A percentile compares a stretch with the other conserved stretches of the same genome.
Evolutionary conservation across 495 filamentous ascomycete genomes (phyloP).

Genomic region (Pseudoneurospora amorphoporcata): DNA sequence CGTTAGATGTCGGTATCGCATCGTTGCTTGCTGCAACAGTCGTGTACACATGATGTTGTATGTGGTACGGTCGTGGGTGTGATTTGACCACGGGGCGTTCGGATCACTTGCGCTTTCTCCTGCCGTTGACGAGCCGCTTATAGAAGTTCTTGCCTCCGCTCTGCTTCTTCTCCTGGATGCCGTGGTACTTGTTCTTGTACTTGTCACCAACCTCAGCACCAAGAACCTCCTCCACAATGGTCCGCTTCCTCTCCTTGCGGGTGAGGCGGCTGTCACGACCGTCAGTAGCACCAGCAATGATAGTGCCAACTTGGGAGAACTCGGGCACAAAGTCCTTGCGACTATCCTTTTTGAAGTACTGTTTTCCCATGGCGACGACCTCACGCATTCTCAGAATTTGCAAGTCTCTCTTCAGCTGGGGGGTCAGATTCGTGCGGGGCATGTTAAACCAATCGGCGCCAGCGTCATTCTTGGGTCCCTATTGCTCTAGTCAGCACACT

Average conservation of each 20-base stretch:
- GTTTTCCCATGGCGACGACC: slow-evolving; percentile 71
- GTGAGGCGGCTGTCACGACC: slow-evolving; percentile 67
- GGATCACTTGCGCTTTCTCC: slow-evolving; percentile 17
- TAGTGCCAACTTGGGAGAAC: slow-evolving; percentile 79
- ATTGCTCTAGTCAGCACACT: slow-evolving; percentile 12
- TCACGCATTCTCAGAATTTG: slow-evolving; percentile 81
- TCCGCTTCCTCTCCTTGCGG: slow-evolving; percentile 81
- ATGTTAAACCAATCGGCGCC: slow-evolving; percentile 76
- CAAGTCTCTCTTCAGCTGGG: slow-evolving; percentile 76
- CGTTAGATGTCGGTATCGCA: neutral
- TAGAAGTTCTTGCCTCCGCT: slow-evolving; percentile 21
- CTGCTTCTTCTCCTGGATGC: slow-evolving; percentile 24
- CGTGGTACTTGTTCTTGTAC: slow-evolving; percentile 27
- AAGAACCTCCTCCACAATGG: slow-evolving; percentile 82
- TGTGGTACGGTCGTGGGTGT: neutral
- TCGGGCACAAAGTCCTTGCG: slow-evolving; percentile 56
- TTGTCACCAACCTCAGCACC: slow-evolving; percentile 41
- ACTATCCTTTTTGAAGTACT: slow-evolving; percentile 76
- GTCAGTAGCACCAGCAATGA: slow-evolving; percentile 83
- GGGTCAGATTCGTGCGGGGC: slow-evolving; percentile 70
- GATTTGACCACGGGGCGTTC: neutral
- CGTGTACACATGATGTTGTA: neutral
- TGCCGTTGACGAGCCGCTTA: slow-evolving; percentile 22
- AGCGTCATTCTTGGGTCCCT: slow-evolving; percentile 38
- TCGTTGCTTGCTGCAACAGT: neutral